Conservation (phyloP, 768 basidiomycete species). For the Cyclocybe cylindracea region DNA sequence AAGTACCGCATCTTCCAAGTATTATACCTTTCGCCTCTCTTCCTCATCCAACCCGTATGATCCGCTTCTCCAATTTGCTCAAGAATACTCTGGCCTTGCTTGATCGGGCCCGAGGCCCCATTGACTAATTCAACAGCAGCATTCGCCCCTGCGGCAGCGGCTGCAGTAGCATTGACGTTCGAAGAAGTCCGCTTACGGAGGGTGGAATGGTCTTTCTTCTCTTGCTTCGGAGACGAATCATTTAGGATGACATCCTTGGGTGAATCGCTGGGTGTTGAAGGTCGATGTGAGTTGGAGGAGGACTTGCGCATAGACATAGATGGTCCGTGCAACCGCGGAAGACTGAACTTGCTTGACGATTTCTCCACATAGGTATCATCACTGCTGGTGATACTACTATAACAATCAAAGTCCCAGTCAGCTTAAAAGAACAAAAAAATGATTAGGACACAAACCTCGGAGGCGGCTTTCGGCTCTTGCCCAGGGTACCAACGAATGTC, state of each 20-base stretch:
- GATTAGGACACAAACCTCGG: slow-evolving; percentile 55
- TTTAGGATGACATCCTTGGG: slow-evolving; percentile 9
- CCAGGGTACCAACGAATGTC: slow-evolving; percentile 58
- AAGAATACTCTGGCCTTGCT: slow-evolving; percentile 72
- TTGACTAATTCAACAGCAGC: slow-evolving; percentile 12
- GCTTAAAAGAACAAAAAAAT: neutral
- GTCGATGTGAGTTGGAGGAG: slow-evolving; percentile 41
- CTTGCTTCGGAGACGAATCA: slow-evolving; percentile 16
- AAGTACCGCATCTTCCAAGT: slow-evolving; percentile 92
- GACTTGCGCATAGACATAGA: slow-evolving; percentile 40
- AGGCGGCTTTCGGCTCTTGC: slow-evolving; percentile 78
- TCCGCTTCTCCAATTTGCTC: slow-evolving; percentile 92
- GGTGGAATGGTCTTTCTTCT: slow-evolving; percentile 21
- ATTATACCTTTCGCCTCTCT: slow-evolving; percentile 92
- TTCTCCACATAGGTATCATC: slow-evolving; percentile 44
- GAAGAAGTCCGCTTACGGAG: slow-evolving; percentile 57
- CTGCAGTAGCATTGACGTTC: slow-evolving; percentile 8
- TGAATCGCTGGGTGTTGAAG: slow-evolving; percentile 33
- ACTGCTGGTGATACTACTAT: slow-evolving; percentile 20
- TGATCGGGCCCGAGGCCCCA: slow-evolving; percentile 36
- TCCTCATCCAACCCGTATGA: slow-evolving; percentile 92
- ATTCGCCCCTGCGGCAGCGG: slow-evolving; percentile 7
- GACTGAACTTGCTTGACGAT: slow-evolving; percentile 41
- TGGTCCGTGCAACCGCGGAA: slow-evolving; percentile 47
- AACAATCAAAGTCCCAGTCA: slow-evolving; percentile 2